Percentiles rank a stretch among this genome's conserved stretches.
Conservation (phyloP, 2,329 filamentous ascomycete genomes). For the Nigrospora sphaerica region DNA sequence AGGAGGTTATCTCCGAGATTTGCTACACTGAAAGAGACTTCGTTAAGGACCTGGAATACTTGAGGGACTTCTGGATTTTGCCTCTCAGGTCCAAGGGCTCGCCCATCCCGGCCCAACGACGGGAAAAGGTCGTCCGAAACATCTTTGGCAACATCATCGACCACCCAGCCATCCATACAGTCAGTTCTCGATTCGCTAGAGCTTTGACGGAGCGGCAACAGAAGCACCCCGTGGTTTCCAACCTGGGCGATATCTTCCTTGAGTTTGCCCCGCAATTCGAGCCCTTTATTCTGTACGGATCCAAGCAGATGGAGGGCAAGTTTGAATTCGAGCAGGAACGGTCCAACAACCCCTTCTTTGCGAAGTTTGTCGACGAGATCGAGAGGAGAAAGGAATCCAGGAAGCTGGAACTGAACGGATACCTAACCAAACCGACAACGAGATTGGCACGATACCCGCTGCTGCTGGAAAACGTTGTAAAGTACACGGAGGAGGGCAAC, state of each 20-base stretch:
- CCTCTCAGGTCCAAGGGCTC: slow-evolving; percentile 76
- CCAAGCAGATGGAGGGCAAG: slow-evolving; percentile 92
- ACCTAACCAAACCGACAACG: slow-evolving; percentile 95
- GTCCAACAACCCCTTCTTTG: slow-evolving; percentile 74
- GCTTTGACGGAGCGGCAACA: slow-evolving; percentile 87
- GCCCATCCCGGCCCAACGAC: slow-evolving; percentile 79
- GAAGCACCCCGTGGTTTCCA: slow-evolving; percentile 79
- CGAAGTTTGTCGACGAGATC: slow-evolving; percentile 91
- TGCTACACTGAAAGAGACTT: slow-evolving; percentile 99
- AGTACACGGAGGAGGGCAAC: slow-evolving; percentile 83
- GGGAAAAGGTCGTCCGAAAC: slow-evolving; percentile 84
- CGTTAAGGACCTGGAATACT: slow-evolving; percentile 95
- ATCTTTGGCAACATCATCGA: slow-evolving; percentile 97
- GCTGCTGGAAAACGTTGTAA: slow-evolving; percentile 82
- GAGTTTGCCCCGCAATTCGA: slow-evolving; percentile 89
- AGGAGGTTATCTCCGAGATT: slow-evolving; percentile 95
- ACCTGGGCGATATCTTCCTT: slow-evolving; percentile 89
- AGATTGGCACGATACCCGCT: slow-evolving; percentile 90
- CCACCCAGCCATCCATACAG: slow-evolving; percentile 69
- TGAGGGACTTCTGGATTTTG: slow-evolving; percentile 97
- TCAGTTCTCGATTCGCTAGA: slow-evolving; percentile 84
- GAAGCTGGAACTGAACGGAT: slow-evolving; percentile 94
- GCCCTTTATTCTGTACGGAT: slow-evolving; percentile 93
- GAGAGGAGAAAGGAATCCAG: slow-evolving; percentile 93
- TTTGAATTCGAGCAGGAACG: slow-evolving; percentile 98